These are phyloP conservation scores for Sporothrix variecibatus DNA, from an alignment of 2,329 filamentous ascomycete species.

Conservation along the genomic window DNA sequence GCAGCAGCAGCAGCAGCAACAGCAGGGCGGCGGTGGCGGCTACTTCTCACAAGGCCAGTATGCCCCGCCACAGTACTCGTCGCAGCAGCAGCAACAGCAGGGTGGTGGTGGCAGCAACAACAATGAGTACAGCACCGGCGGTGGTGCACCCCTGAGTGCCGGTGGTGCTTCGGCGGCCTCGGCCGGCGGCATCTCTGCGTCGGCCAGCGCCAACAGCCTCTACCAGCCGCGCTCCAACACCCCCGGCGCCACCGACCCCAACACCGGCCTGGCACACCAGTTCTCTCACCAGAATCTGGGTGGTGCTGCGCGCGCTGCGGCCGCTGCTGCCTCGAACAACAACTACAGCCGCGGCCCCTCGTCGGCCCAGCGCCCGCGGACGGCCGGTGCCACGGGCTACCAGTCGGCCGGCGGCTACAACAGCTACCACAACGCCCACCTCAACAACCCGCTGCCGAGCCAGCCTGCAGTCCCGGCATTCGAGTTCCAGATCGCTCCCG, in stretches of 20 bases:
- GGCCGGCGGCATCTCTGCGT: slow-evolving; percentile 7
- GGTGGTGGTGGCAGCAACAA: slow-evolving; percentile 33
- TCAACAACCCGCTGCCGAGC: slow-evolving; percentile 65
- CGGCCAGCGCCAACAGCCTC: slow-evolving; percentile 33
- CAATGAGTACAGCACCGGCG: slow-evolving; percentile 11
- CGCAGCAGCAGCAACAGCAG: slow-evolving; percentile 38
- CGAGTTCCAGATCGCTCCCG: slow-evolving; percentile 76
- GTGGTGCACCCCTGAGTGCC: slow-evolving; percentile 32
- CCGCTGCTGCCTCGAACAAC: slow-evolving; percentile 46
- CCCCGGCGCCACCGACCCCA: slow-evolving; percentile 68
- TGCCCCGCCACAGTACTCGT: slow-evolving; percentile 33
- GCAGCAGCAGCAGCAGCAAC: slow-evolving; percentile 32
- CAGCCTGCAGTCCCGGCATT: slow-evolving; percentile 61
- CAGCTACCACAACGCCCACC: slow-evolving; percentile 53
- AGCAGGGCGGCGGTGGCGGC: slow-evolving; percentile 37
- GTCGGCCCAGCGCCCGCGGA: slow-evolving; percentile 76
- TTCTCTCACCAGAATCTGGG: slow-evolving; percentile 96
- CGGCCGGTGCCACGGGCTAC: slow-evolving; percentile 70
- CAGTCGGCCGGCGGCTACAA: slow-evolving; percentile 60
- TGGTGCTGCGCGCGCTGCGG: slow-evolving; percentile 65
- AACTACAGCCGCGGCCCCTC: slow-evolving; percentile 70
- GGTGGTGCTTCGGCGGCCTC: not conserved
- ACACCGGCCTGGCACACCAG: slow-evolving; percentile 89
- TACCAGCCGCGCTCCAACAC: slow-evolving; percentile 59
- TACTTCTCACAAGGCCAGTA: slow-evolving; percentile 63